A percentile compares a stretch with the other conserved stretches of the same genome.
Conservation (phyloP, 2,329 filamentous ascomycete species). For the Aureobasidium sp. region DNA sequence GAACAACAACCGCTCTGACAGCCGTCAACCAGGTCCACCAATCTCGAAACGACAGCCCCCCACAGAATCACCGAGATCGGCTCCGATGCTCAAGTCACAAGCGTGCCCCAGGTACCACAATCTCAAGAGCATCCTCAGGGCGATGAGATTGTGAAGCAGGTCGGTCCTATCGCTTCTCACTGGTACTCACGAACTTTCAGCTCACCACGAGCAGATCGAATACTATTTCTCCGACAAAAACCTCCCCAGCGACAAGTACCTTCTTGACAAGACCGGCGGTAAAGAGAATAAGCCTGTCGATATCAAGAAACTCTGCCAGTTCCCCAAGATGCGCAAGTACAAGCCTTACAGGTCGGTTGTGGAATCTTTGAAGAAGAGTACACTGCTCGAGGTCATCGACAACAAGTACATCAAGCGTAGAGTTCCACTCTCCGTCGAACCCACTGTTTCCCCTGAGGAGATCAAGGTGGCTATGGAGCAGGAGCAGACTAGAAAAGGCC, state of each 20-base stretch:
- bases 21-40: neutral
- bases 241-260: constrained; percentile 35
- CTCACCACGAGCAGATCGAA: constrained; percentile 33
- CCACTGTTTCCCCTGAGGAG: constrained; percentile 21
- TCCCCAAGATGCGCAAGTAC: constrained; percentile 41
- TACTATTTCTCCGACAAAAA: constrained; percentile 47
- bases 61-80: neutral
- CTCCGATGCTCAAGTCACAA: neutral
- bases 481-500: constrained; percentile 27
- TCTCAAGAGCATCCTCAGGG: constrained; percentile 19
- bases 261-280: constrained; percentile 36
- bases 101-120: neutral
- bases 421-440: constrained; percentile 28
- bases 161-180: neutral
- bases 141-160: constrained; percentile 20
- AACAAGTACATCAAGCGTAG: constrained; percentile 39
- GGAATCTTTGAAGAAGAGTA: constrained; percentile 36
- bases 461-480: constrained; percentile 18
- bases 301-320: constrained; percentile 37
- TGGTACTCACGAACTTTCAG: neutral
- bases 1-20: neutral
- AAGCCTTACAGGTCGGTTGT: constrained; percentile 35
- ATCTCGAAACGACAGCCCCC: neutral
- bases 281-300: constrained; percentile 38
- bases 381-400: constrained; percentile 35